A percentile compares a stretch with the other conserved stretches of the same genome.
phyloP scores from a whole-genome alignment of 495 filamentous ascomycete species.

The Penicillium crystallinum region DNA sequence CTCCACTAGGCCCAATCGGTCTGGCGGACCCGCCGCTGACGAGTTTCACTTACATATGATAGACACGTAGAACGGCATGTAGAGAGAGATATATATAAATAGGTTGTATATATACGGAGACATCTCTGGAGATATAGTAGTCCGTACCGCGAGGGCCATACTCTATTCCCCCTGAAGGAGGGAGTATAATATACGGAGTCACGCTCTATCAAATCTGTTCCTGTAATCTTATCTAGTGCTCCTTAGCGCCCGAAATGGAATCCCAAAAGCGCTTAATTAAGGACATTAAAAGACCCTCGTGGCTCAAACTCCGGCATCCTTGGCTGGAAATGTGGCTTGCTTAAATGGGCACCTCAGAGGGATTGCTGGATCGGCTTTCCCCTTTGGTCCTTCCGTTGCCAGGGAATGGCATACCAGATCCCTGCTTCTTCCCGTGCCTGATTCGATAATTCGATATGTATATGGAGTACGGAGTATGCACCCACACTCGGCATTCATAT shows the following conservation, averaged over 20 bases:
- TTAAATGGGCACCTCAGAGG: slow-evolving; percentile 13
- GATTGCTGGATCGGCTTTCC: slow-evolving; percentile 14
- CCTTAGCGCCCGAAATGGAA: background rate
- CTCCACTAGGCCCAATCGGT: slow-evolving; percentile 13
- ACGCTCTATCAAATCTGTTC: no score
- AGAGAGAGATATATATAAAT: no score
- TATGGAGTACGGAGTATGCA: background rate
- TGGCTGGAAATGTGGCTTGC: background rate
- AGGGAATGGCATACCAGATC: background rate
- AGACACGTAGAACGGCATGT: no score
- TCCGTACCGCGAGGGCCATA: no score
- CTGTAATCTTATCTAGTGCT: no score
- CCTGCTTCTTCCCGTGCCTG: background rate
- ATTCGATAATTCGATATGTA: background rate
- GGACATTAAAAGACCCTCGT: slow-evolving; percentile 5
- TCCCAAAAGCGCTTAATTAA: no score
- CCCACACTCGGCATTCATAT: background rate
- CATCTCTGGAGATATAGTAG: no score
- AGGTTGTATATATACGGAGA: no score
- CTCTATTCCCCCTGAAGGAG: no score
- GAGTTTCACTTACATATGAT: slow-evolving; percentile 4
- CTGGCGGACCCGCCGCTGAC: slow-evolving; percentile 16
- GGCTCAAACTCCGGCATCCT: background rate
- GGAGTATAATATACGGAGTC: no score
- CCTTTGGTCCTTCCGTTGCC: slow-evolving; percentile 20